Conservation (phyloP, 2,329 filamentous ascomycete genomes). For the Periconia digitata region DNA sequence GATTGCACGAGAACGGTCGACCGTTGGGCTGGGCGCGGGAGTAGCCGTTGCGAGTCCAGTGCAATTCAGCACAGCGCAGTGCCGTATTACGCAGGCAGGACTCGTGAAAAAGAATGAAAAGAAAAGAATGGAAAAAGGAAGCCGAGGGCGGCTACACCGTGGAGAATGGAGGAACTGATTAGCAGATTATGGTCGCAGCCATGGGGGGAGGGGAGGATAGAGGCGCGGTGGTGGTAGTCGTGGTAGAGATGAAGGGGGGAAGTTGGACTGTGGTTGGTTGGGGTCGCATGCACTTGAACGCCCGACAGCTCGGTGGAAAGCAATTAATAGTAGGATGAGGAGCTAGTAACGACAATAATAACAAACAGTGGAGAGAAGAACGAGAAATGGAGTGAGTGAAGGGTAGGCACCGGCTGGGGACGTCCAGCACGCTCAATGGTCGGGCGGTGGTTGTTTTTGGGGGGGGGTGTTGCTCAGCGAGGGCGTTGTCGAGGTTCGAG, state of each 20-base stretch:
- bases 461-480: too few relatives aligned
- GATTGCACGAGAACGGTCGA: slow-evolving; percentile 6
- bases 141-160: background rate
- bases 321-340: slow-evolving; percentile 21
- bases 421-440: slow-evolving; percentile 9
- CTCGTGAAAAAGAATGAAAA: too few relatives aligned
- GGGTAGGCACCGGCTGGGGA: slow-evolving; percentile 14
- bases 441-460: slow-evolving; percentile 13
- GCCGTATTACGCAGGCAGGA: too few relatives aligned
- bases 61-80: slow-evolving; percentile 9
- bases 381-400: too few relatives aligned
- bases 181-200: slow-evolving; percentile 1
- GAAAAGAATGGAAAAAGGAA: background rate
- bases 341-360: slow-evolving; percentile 11
- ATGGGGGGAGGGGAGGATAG: slow-evolving; percentile 13
- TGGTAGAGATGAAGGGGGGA: slow-evolving; percentile 23
- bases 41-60: background rate
- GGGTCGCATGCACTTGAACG: slow-evolving; percentile 19
- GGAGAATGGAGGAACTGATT: background rate
- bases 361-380: slow-evolving; percentile 8
- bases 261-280: slow-evolving; percentile 18
- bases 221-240: slow-evolving; percentile 8
- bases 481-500: too few relatives aligned
- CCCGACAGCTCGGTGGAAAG: slow-evolving; percentile 24
- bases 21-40: slow-evolving; percentile 1